Evolutionary conservation across 495 filamentous ascomycete species (phyloP), one percentile per base, ranked within the genome.

Genomic region (Daldinia loculata): DNA sequence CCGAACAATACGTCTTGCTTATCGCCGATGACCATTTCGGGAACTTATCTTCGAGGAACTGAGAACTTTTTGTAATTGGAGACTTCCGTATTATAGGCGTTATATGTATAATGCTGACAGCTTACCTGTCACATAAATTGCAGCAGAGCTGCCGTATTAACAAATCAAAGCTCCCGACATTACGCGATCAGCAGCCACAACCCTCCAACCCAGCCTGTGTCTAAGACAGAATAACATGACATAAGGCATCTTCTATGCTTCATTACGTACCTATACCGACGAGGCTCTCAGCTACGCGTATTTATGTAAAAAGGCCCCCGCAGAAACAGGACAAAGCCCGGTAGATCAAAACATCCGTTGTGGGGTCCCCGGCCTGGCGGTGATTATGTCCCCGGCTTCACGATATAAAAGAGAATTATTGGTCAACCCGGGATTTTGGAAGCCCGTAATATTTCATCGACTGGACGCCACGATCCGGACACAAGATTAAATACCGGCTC

Each of bases 101-200:
- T 24, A 48, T 48, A 48, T 24, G 24, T 48, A 48, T 48, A 48
- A 48, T 24, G 43, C 43, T 48, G 17, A 48, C 43, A 48, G 43
- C 19, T 24, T 48, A 48, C 19, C 17, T 3, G 17, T 48, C 17
- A 19, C 19, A 48, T 19, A 48, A 24, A 24, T 24, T 24, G 17
- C 17, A 24, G 4, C 8, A 48, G 43, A 24, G 43, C 17, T 9
- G 19, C 43, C 17, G 9, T 48, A 7, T 48, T 22, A 48, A 5
- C 43, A 24, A 48, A 48, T 48, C 43, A 48, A 24, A 48, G 19
- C 19, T 6, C 2, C 11, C 43, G 9, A 7, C 0, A 48, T 48
- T 24, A 24, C 43, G 43, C 43, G 19, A 48, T 24, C 19, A 48
- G 43, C 43, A 48, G 19, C 43, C 43, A 48, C 43, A 19, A 48